Percentiles rank a stretch among this genome's conserved stretches.
phyloP scores from a whole-genome alignment of 306 rosid genomes.

The Ochetophila trinervis region DNA sequence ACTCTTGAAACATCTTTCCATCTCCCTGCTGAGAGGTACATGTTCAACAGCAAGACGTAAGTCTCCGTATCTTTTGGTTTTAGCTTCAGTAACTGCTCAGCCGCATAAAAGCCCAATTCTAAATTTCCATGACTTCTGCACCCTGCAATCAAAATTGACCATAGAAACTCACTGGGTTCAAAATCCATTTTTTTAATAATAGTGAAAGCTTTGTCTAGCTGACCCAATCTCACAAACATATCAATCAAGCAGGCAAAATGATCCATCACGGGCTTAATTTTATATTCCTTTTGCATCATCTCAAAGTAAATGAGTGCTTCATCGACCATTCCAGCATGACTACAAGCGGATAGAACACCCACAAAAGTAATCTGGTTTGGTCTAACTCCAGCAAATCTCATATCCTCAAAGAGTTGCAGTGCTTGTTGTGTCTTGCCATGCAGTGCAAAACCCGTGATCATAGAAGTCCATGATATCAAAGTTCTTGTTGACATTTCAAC shows the following conservation, averaged over 20 bases:
- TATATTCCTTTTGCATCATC: conserved; percentile 71
- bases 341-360: conserved; percentile 80
- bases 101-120: conserved; percentile 64
- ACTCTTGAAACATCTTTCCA: conserved; percentile 64
- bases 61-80: conserved; percentile 62
- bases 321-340: conserved; percentile 68
- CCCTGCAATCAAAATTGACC: conserved; percentile 70
- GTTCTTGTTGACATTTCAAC: conserved; percentile 84
- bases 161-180: conserved; percentile 67
- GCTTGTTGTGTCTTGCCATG: conserved; percentile 78
- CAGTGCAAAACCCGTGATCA: conserved; percentile 76
- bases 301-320: conserved; percentile 72
- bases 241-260: conserved; percentile 74
- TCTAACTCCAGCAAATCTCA: conserved; percentile 64
- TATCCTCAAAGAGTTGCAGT: conserved; percentile 73
- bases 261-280: conserved; percentile 81
- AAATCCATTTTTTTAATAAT: conserved; percentile 57
- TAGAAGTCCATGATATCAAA: conserved; percentile 84
- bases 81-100: conserved; percentile 69
- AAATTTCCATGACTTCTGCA: conserved; percentile 64
- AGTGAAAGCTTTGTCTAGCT: conserved; percentile 64
- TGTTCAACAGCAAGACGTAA: conserved; percentile 50
- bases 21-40: conserved; percentile 57
- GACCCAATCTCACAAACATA: conserved; percentile 68
- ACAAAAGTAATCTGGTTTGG: conserved; percentile 86